phyloP scores from a whole-genome alignment of 768 basidiomycete species.

The Rhodotorula toruloides region DNA sequence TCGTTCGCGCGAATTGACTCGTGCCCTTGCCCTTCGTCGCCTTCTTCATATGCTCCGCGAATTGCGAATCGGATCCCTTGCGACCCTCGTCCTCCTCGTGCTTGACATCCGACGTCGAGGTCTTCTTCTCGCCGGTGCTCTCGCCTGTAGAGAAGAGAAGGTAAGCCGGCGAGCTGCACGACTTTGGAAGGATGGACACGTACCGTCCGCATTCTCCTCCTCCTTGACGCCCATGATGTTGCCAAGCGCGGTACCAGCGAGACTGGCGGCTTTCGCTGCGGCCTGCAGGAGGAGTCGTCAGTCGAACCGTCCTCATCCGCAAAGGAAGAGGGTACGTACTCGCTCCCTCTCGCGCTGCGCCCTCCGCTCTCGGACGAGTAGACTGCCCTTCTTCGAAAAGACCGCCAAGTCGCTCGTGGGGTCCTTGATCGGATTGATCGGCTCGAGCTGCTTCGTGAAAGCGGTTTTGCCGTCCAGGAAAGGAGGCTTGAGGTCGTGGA shows the following conservation, averaged over 20 bases:
- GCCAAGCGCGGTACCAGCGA: slow-evolving; percentile 89
- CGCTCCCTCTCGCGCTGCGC: slow-evolving; percentile 91
- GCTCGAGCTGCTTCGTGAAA: slow-evolving; percentile 92
- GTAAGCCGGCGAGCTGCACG: too few relatives aligned
- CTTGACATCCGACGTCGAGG: neutral
- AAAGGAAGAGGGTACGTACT: slow-evolving; percentile 35
- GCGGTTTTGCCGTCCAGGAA: slow-evolving; percentile 95
- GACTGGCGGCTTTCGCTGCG: slow-evolving; percentile 84
- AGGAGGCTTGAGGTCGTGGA: slow-evolving; percentile 93
- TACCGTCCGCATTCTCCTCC: slow-evolving; percentile 49
- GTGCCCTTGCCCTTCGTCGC: slow-evolving; percentile 5
- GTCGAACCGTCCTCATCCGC: rapidly evolving
- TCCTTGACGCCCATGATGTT: slow-evolving; percentile 97
- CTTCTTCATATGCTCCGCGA: slow-evolving; percentile 82
- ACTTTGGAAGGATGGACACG: slow-evolving; percentile 44
- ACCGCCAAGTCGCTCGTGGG: slow-evolving; percentile 88
- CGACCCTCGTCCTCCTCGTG: slow-evolving; percentile 45
- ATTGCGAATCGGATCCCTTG: slow-evolving; percentile 93
- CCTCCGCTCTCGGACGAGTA: slow-evolving; percentile 87
- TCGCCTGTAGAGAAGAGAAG: neutral
- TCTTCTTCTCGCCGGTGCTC: slow-evolving; percentile 46
- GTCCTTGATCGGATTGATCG: slow-evolving; percentile 93
- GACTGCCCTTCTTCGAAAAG: slow-evolving; percentile 94
- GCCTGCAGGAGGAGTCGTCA: slow-evolving; percentile 52
- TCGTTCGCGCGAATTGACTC: slow-evolving; percentile 45